A percentile compares a stretch with the other conserved stretches of the same genome.
Conservation (phyloP, 208 protist species). For the Crithidia bombi region DNA sequence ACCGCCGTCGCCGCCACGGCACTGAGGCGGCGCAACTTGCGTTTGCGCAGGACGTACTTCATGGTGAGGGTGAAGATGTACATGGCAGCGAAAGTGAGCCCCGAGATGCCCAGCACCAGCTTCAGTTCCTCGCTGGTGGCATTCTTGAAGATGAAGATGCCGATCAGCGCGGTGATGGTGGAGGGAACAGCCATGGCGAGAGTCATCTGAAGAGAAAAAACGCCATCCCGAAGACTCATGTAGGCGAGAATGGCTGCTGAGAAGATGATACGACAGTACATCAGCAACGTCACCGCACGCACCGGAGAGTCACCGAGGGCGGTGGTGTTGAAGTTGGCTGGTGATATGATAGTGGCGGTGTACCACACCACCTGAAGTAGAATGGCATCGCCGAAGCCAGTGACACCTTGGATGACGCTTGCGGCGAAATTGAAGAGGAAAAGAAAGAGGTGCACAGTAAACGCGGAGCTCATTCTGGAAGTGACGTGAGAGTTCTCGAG, state of each 20-base stretch:
- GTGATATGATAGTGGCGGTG: slow-evolving; percentile 26
- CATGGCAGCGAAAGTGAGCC: slow-evolving; percentile 41
- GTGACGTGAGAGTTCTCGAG: neutral
- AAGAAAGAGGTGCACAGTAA: slow-evolving; percentile 33
- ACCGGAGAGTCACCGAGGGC: slow-evolving; percentile 40
- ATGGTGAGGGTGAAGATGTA: slow-evolving; percentile 34
- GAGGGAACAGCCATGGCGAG: slow-evolving; percentile 50
- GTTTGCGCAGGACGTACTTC: slow-evolving; percentile 17
- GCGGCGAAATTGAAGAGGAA: slow-evolving; percentile 38
- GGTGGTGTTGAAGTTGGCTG: slow-evolving; percentile 37
- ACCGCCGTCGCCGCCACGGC: slow-evolving; percentile 7
- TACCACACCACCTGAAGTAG: slow-evolving; percentile 51
- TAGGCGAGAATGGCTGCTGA: slow-evolving; percentile 35
- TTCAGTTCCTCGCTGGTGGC: slow-evolving; percentile 28
- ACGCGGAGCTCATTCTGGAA: slow-evolving; percentile 7
- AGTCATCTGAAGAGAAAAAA: slow-evolving; percentile 47
- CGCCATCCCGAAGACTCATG: slow-evolving; percentile 30
- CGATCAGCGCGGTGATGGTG: slow-evolving; percentile 29
- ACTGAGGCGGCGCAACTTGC: slow-evolving; percentile 8
- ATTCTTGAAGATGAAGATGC: slow-evolving; percentile 33
- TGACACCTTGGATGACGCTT: slow-evolving; percentile 42
- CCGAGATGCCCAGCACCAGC: slow-evolving; percentile 45
- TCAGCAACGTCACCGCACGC: slow-evolving; percentile 36
- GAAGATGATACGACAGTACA: slow-evolving; percentile 51
- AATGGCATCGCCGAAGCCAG: slow-evolving; percentile 51